These are phyloP conservation scores for Saccharum hybrid DNA, from an alignment of 202 grass and related monocot species.

Conservation along the genomic window DNA sequence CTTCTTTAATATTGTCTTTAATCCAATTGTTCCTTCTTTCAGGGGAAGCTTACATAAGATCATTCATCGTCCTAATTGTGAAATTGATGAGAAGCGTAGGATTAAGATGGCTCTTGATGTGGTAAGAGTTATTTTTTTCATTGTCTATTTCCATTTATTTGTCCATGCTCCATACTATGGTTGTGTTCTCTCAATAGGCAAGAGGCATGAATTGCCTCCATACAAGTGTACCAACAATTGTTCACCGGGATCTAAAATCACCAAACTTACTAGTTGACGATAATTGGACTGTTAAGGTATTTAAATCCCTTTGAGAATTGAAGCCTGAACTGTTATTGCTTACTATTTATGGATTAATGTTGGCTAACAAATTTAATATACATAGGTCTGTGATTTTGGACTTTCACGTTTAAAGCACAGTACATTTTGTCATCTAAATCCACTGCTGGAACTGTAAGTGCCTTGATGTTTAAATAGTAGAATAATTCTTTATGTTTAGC, in stretches of 20 bases:
- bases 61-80: constrained; percentile 81
- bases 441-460: constrained; percentile 88
- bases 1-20: constrained; percentile 26
- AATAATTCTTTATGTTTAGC: constrained; percentile 26
- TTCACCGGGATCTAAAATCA: constrained; percentile 95
- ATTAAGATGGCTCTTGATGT: constrained; percentile 97
- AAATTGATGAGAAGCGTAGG: constrained; percentile 90
- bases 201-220: constrained; percentile 97
- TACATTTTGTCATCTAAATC: constrained; percentile 94
- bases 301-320: constrained; percentile 15
- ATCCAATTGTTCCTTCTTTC: constrained; percentile 46
- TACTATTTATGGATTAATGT: constrained; percentile 25
- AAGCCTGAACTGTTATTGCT: constrained; percentile 32
- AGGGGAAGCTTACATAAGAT: constrained; percentile 91
- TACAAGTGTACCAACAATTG: constrained; percentile 85
- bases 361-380: constrained; percentile 41
- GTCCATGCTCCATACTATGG: constrained; percentile 39
- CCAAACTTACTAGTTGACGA: constrained; percentile 92
- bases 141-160: constrained; percentile 36
- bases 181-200: constrained; percentile 56
- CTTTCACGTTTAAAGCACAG: constrained; percentile 92
- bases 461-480: constrained; percentile 20
- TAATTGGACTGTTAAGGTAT: constrained; percentile 95
- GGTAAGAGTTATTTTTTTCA: constrained; percentile 53
- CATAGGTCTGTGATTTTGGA: constrained; percentile 95